Evolutionary conservation across 179 eudicot species (phyloP), one percentile per base, ranked within the genome.

Genomic region (Camellia oleifera): DNA sequence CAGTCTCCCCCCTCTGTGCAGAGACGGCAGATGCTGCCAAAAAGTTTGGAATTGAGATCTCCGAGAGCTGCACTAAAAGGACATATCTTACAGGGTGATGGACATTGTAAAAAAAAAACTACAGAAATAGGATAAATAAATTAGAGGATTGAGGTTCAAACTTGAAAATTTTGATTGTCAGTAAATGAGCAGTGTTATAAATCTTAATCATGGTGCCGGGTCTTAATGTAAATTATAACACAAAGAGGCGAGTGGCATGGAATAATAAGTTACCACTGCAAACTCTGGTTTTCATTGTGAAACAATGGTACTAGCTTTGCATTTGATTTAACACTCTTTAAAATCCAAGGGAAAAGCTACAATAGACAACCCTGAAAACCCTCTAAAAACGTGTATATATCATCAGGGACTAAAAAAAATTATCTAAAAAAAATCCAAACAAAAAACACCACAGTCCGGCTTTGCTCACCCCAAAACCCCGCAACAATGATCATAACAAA

Each of bases 1-100:
- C 46, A 26, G 70, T 76, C 56, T 85, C 86, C 66, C 88, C 89
- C n/a, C 83, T 89, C 83, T 89, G 89, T 69, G 92, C 90, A 42
- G 90, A 85, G 69, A 89, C 88, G 69, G 88, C 82, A 40, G 88
- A 86, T 44, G 86, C 83, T 10, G 92, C 81, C 82, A 89, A 77
- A 79, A 89, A 74, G 67, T 69, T 86, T 65, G 92, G 92, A 13
- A 89, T 86, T 69, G 89, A 86, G 57, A 89, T 79, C 81, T 88
- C 90, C 5, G 86, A 81, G 46, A 89, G 74, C 90, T 89, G 88
- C 84, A 82, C 8, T 13, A 64, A 50, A 72, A 32, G 26, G 62
- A 46, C 23, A 56, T 45, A 44, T 20, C 77, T 26, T 45, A 60
- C 13, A 57, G 20, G 46, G 54, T 50, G 11, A 46, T 1, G 10